These are phyloP conservation scores for Brachypodium distachyon DNA, from an alignment of 202 grass and related monocot species.

Conservation along the genomic window DNA sequence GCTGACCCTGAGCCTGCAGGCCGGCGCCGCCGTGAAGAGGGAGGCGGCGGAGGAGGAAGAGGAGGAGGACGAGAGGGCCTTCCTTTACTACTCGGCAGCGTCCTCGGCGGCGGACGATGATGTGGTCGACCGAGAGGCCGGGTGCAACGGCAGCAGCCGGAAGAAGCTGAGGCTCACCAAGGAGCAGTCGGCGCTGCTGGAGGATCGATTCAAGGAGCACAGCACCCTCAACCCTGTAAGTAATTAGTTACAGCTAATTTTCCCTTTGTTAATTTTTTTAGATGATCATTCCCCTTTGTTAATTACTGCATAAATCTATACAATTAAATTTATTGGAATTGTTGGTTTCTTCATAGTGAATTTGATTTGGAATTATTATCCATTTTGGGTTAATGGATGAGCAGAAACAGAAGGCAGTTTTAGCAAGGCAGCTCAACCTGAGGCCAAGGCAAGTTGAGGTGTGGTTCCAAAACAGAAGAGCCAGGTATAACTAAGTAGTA, in stretches of 20 bases:
- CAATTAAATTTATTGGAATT: too few relatives aligned
- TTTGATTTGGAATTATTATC: neutral
- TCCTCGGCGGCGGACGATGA: constrained; percentile 19
- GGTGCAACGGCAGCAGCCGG: constrained; percentile 27
- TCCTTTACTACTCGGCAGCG: constrained; percentile 8
- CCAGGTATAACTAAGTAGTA: constrained; percentile 45
- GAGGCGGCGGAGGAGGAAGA: constrained; percentile 30
- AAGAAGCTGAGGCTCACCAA: constrained; percentile 63
- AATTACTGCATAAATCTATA: too few relatives aligned
- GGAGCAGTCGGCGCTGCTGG: constrained; percentile 55
- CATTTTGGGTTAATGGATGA: constrained; percentile 2
- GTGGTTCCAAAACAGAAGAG: constrained; percentile 79
- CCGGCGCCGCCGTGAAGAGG: constrained; percentile 31
- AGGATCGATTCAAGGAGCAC: constrained; percentile 55
- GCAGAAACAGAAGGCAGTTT: constrained; percentile 56
- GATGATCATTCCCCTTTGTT: neutral
- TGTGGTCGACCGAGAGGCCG: too few relatives aligned
- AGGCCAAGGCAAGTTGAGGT: constrained; percentile 69
- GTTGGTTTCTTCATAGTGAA: too few relatives aligned
- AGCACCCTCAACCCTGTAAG: constrained; percentile 58
- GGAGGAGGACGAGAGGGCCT: constrained; percentile 8
- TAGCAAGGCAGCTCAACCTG: constrained; percentile 55
- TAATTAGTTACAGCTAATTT: neutral
- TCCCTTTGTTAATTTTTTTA: neutral
- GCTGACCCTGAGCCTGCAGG: constrained; percentile 25